Evolutionary conservation across 1,284 basidiomycete species (phyloP), one percentile per base, ranked within the genome.

Genomic region (Cryptococcus sp.): DNA sequence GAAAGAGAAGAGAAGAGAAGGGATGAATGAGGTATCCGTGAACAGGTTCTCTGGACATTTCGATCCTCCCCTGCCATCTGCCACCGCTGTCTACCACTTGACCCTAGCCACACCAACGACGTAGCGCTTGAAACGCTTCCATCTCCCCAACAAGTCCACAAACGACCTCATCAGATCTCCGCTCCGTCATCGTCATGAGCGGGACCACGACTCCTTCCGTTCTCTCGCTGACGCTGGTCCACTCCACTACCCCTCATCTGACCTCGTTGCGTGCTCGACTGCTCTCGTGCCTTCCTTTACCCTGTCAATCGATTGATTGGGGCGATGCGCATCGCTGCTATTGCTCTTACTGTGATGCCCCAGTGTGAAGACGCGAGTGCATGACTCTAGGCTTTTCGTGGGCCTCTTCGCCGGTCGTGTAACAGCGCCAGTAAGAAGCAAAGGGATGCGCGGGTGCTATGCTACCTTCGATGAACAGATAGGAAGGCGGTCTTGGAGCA

Each of bases 11-110:
- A 41, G 27, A 17, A 31, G 25, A 27, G 47, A 13, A 50, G 40
- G 46, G 35, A 55, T 49, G 17, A 49, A 41, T 49, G n/a, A 3
- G 16, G 25, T 20, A 52, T 23, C 49, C 56, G 50, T 50, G 50
- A 67, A 65, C 67, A 63, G 67, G 69, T 53, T 71, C 69, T 71
- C 66, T 53, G 69, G 62, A 63, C 56, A 40, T 56, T 55, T 17
- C 67, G 54, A 45, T 60, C 65, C 67, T 71, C 65, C 66, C 68
- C 69, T 53, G 58, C 41, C 40, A 35, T 49, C 19, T 25, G 6
- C 46, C 44, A 23, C 41, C 55, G 3, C 3, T 25, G 10, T 41
- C 35, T 22, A 17, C 25, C 16, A 31, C 35, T 45, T 35, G 7
- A 31, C 47, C 25, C 15, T 19, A 20, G 8, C 31, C 45, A 27